phyloP scores from a whole-genome alignment of 441 rosid species.

The Francoa sonchifolia region DNA sequence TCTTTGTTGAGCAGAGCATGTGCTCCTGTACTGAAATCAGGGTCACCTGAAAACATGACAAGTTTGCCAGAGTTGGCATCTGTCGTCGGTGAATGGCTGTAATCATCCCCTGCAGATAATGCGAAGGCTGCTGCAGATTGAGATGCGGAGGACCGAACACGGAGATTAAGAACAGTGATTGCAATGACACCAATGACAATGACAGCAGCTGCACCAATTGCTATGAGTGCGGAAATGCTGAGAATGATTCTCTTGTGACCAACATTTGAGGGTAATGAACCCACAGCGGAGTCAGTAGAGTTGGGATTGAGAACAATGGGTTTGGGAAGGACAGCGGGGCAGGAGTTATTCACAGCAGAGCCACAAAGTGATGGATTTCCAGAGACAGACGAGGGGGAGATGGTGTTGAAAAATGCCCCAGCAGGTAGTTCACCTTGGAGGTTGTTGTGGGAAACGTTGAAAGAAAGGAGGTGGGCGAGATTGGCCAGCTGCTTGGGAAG shows the following conservation, averaged over 20 bases:
- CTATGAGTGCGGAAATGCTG: slow-evolving; percentile 61
- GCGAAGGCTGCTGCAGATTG: slow-evolving; percentile 48
- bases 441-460: slow-evolving; percentile 60
- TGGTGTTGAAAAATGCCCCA: slow-evolving; percentile 48
- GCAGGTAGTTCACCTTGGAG: slow-evolving; percentile 54
- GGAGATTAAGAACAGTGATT: slow-evolving; percentile 59
- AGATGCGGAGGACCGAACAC: slow-evolving; percentile 38
- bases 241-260: slow-evolving; percentile 53
- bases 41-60: slow-evolving; percentile 68
- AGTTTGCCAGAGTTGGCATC: slow-evolving; percentile 75
- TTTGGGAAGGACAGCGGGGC: slow-evolving; percentile 55
- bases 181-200: slow-evolving; percentile 65
- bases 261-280: slow-evolving; percentile 19
- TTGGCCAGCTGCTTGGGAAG: slow-evolving; percentile 53
- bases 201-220: slow-evolving; percentile 65
- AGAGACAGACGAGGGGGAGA: slow-evolving; percentile 40
- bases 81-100: slow-evolving; percentile 47
- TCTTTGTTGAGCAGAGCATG: slow-evolving; percentile 67
- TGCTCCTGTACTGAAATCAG: slow-evolving; percentile 60
- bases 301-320: slow-evolving; percentile 67
- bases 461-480: slow-evolving; percentile 38
- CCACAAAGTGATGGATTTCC: slow-evolving; percentile 60
- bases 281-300: slow-evolving; percentile 34
- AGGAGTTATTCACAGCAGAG: slow-evolving; percentile 45
- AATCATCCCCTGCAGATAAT: slow-evolving; percentile 49